Conservation (phyloP, 2,329 filamentous ascomycete genomes). For the Ophiocordyceps camponoti-floridani region DNA sequence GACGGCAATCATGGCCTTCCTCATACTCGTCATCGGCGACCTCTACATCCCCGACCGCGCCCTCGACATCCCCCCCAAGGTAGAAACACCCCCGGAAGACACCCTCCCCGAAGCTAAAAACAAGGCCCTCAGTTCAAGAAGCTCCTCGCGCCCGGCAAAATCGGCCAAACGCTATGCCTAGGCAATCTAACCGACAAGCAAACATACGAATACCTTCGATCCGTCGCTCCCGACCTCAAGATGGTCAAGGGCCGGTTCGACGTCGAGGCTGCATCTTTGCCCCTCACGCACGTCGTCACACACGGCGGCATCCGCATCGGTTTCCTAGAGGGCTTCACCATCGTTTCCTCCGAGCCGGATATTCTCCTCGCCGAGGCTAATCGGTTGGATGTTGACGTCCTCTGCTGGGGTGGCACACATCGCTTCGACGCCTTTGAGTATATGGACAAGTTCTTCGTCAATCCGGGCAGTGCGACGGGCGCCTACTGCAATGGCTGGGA, state of each 20-base stretch:
- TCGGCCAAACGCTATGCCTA: constrained; percentile 63
- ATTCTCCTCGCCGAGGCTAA: constrained; percentile 50
- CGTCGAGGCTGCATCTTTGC: constrained; percentile 46
- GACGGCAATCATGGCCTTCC: constrained; percentile 48
- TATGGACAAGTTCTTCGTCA: constrained; percentile 59
- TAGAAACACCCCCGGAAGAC: constrained; percentile 15
- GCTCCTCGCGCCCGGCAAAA: constrained; percentile 68
- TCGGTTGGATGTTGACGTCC: constrained; percentile 48
- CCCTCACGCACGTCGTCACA: constrained; percentile 46
- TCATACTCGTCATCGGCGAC: constrained; percentile 84
- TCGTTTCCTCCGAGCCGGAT: constrained; percentile 49
- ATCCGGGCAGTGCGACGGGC: constrained; percentile 48
- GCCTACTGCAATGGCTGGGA: constrained; percentile 41
- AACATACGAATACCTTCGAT: constrained; percentile 65
- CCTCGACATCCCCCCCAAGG: constrained; percentile 80
- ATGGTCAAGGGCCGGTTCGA: constrained; percentile 52
- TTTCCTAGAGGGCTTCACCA: constrained; percentile 50
- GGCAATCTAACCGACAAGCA: constrained; percentile 66
- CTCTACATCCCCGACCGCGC: constrained; percentile 87
- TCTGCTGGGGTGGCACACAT: constrained; percentile 53
- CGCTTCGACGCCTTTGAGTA: constrained; percentile 55
- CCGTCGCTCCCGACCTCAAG: constrained; percentile 54
- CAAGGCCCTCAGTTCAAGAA: constrained; percentile 58
- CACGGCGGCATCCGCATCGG: constrained; percentile 48
- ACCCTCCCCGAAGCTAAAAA: constrained; percentile 1